Conservation (phyloP, 495 filamentous ascomycete species). For the Penicillium taxi region DNA sequence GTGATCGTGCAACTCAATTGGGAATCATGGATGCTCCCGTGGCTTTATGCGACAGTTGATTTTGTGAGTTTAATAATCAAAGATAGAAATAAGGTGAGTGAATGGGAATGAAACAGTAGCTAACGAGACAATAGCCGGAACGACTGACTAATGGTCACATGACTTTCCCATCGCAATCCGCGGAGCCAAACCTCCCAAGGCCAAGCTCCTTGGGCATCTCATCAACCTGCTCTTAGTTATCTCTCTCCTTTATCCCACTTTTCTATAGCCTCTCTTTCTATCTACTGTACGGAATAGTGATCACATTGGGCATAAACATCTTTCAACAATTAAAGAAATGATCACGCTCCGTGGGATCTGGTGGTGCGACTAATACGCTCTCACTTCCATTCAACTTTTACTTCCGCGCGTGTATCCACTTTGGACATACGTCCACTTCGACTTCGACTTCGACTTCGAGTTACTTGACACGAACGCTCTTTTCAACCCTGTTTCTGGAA, state of each 20-base stretch:
- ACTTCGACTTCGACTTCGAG: slow-evolving; percentile 1
- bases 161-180: slow-evolving; percentile 20
- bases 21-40: no score
- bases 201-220: slow-evolving; percentile 16
- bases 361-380: slow-evolving; percentile 41
- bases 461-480: no score
- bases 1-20: no score
- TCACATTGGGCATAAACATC: no score
- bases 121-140: not conserved
- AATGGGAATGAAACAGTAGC: not conserved
- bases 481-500: no score
- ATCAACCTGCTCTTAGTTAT: not conserved
- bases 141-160: slow-evolving; percentile 2
- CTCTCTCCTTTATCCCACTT: slow-evolving; percentile 8
- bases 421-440: slow-evolving; percentile 8
- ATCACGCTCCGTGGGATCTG: slow-evolving; percentile 33
- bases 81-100: not conserved
- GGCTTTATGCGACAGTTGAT: no score
- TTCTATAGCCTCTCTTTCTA: slow-evolving; percentile 6
- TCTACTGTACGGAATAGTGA: not conserved
- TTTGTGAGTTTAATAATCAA: not conserved
- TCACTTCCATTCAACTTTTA: no score
- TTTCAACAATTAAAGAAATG: no score
- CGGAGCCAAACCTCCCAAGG: slow-evolving; percentile 21
- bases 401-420: slow-evolving; percentile 32